Evolutionary conservation across 2,329 filamentous ascomycete species (phyloP), one percentile per base, ranked within the genome.

Genomic region (Pezicula rhizophila): DNA sequence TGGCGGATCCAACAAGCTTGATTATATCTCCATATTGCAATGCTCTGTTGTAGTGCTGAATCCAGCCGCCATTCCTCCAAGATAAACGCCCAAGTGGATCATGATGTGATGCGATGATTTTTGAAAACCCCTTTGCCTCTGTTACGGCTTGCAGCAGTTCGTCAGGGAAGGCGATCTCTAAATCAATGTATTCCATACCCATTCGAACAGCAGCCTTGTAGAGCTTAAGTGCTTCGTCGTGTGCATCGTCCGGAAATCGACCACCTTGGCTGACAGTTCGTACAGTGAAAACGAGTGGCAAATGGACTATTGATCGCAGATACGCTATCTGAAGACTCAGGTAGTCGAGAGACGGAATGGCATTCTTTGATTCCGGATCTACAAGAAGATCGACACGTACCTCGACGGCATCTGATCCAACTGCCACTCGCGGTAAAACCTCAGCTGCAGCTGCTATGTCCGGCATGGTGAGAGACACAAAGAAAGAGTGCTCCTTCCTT

Each of bases 31-130:
- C 93, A 60, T 89, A 88, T 63, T 95, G 87, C 12, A 96, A 72
- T 14, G 92, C 92, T 61, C 82, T 83, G 68, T 96, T 96, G 74
- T 95, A 97, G 68, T 83, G 85, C 25, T 84, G 78, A 49, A 93
- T 83, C 92, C 93, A 99, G 0, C 88, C 89, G n/a, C 88, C 89
- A 58, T 95, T 91, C 55, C 77, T 83, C 93, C 93, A 99, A 2
- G 88, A 92, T 15, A 97, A 73, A 18, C 76, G 74, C 8, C 85
- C 85, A 48, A 78, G 71, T 0, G 90, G 88, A 64, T 99, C 93
- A 65, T 99, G 93, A 65, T 99, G 92, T 0, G 93, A 99, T 8
- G 92, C 90, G 59, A 99, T 95, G 62, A 99, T 87, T 53, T 83
- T 85, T 1, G 89, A 89, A 55, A 79, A 76, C 2, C 85, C 84